Evolutionary conservation across 2,329 filamentous ascomycete species (phyloP).

Genomic region (Trichoderma atrobrunneum): DNA sequence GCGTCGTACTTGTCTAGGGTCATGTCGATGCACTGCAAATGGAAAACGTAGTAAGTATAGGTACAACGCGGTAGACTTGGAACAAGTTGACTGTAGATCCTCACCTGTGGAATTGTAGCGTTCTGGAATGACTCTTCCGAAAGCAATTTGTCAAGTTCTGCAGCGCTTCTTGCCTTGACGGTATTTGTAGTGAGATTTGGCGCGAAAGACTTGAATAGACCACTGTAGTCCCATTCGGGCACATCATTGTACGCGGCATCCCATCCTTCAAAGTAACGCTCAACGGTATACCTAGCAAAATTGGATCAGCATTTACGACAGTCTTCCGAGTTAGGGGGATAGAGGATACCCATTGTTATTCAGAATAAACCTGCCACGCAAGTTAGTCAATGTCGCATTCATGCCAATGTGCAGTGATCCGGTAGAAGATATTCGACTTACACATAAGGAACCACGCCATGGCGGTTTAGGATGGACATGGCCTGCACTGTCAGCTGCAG

Average conservation of each 20-base stretch:
- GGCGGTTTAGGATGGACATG: not conserved
- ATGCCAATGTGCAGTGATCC: not conserved
- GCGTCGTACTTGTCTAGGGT: not conserved
- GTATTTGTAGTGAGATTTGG: not conserved
- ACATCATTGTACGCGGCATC: conserved; percentile 73
- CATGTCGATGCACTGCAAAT: not conserved
- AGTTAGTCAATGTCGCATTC: not conserved
- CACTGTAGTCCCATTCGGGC: conserved; percentile 28
- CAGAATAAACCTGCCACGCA: not conserved
- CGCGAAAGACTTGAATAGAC: not conserved
- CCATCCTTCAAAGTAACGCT: conserved; percentile 76
- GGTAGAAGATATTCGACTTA: not conserved
- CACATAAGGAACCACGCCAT: not conserved
- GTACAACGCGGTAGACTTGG: not conserved
- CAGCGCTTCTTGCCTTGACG: not conserved
- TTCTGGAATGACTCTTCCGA: not conserved
- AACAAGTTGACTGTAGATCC: not conserved
- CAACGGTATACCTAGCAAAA: conserved; percentile 62
- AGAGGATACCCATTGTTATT: not conserved
- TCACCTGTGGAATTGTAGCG: not conserved
- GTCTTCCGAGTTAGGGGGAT: not conserved
- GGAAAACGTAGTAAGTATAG: not conserved
- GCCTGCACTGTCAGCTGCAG: conserved; percentile 18
- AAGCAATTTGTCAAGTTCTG: not conserved
- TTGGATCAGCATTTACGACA: not conserved